A percentile compares a stretch with the other conserved stretches of the same genome.
These are phyloP conservation scores for Pythium guiyangense DNA, from an alignment of 352 stramenopile species.

Conservation along the genomic window DNA sequence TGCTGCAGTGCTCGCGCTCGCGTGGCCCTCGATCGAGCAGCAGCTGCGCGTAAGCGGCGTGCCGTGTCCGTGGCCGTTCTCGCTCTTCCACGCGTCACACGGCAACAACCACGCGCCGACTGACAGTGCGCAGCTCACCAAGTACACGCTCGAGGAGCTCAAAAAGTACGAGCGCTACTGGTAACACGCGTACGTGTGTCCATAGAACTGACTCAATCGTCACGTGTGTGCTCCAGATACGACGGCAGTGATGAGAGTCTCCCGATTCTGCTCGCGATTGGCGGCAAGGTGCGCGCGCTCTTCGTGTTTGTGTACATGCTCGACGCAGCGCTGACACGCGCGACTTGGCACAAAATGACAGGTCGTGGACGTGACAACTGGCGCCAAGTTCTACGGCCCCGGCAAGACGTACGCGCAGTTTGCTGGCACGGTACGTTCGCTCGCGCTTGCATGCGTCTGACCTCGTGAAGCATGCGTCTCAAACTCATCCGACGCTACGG, in stretches of 20 bases:
- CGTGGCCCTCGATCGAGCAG: conserved; percentile 73
- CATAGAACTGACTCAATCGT: not conserved
- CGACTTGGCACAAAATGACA: conserved; percentile 9
- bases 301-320: not conserved
- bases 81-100: conserved; percentile 26
- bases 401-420: conserved; percentile 75
- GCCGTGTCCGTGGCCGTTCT: conserved; percentile 67
- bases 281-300: conserved; percentile 44
- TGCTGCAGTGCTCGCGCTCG: conserved; percentile 48
- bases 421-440: conserved; percentile 43
- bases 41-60: conserved; percentile 43
- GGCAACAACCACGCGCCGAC: conserved; percentile 17
- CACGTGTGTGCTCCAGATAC: conserved; percentile 28
- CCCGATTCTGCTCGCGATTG: conserved; percentile 66
- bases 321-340: not conserved
- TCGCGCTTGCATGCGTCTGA: not conserved
- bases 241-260: conserved; percentile 58
- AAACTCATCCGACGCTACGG: not conserved
- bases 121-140: conserved; percentile 23
- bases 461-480: not conserved
- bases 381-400: conserved; percentile 71
- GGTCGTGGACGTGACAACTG: conserved; percentile 67
- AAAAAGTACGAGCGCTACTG: conserved; percentile 30
- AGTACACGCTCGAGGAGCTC: conserved; percentile 65
- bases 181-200: not conserved